Evolutionary conservation across 2,329 filamentous ascomycete species (phyloP).

Genomic region (Phaeoacremonium minimum): DNA sequence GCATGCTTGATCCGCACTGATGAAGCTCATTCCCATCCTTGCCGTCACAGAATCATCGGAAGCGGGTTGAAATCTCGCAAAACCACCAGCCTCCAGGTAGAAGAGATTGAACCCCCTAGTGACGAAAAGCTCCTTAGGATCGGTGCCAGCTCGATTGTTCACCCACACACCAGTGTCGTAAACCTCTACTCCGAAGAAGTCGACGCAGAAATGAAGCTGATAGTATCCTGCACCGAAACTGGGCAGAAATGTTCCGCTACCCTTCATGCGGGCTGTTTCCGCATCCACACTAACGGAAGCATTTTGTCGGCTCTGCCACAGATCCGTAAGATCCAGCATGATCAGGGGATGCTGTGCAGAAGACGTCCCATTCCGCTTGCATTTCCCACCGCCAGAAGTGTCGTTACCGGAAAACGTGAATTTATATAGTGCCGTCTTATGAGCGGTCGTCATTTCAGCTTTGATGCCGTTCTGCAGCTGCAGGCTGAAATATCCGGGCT

Average conservation of each 20-base stretch:
- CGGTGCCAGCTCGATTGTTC: conserved; percentile 31
- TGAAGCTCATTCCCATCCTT: conserved; percentile 61
- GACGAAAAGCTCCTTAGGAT: conserved; percentile 29
- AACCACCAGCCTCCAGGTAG: conserved; percentile 44
- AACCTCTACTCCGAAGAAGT: conserved; percentile 43
- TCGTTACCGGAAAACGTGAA: conserved; percentile 49
- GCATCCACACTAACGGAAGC: conserved; percentile 44
- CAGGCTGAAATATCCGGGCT: conserved; percentile 56
- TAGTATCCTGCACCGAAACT: conserved; percentile 60
- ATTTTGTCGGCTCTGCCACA: conserved; percentile 46
- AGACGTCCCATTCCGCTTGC: conserved; percentile 12
- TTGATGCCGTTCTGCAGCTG: conserved; percentile 46
- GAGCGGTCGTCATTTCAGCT: conserved; percentile 56
- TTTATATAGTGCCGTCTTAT: conserved; percentile 57
- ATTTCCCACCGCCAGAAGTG: conserved; percentile 2
- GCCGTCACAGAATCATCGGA: conserved; percentile 46
- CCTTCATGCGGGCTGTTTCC: conserved; percentile 47
- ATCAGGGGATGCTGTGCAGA: conserved; percentile 42
- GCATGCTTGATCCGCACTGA: conserved; percentile 58
- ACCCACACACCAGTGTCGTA: conserved; percentile 31
- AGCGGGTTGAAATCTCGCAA: conserved; percentile 45
- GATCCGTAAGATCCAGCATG: conserved; percentile 55
- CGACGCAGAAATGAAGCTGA: conserved; percentile 54
- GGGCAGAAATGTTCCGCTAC: conserved; percentile 53
- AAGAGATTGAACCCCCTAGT: conserved; percentile 37